Conservation (phyloP, 1,284 basidiomycete species). For the Earliella scabrosa region DNA sequence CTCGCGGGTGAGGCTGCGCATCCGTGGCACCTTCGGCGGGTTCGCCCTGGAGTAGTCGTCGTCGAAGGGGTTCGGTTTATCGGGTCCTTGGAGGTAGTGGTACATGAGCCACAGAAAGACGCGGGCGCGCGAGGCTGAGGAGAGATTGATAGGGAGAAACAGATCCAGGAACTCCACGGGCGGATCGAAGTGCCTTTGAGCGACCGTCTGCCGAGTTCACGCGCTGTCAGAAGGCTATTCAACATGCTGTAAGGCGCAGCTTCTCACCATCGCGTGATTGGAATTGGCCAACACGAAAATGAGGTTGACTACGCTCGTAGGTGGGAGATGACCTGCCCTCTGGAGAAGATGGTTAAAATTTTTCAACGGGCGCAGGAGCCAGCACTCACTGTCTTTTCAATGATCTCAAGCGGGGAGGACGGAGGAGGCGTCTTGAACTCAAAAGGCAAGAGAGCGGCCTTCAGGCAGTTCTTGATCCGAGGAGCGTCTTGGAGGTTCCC, state of each 20-base stretch:
- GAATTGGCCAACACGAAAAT: constrained; percentile 70
- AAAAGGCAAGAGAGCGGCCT: constrained; percentile 76
- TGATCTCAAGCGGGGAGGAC: constrained; percentile 71
- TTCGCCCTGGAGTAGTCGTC: constrained; percentile 43
- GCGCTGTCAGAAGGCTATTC: constrained; percentile 13
- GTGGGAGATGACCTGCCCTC: constrained; percentile 64
- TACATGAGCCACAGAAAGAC: constrained; percentile 66
- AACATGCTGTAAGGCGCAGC: not conserved
- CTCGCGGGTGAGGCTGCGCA: constrained; percentile 38
- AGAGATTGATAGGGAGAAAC: constrained; percentile 75
- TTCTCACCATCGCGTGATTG: constrained; percentile 34
- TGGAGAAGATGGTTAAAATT: constrained; percentile 31
- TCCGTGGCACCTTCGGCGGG: constrained; percentile 43
- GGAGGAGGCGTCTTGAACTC: constrained; percentile 73
- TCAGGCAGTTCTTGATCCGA: constrained; percentile 76
- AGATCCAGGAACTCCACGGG: constrained; percentile 80
- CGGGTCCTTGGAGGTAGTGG: constrained; percentile 50
- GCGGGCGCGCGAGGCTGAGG: constrained; percentile 71
- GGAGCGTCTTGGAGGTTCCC: constrained; percentile 84
- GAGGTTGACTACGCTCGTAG: constrained; percentile 82
- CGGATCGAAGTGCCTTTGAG: constrained; percentile 74
- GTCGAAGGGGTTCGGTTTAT: constrained; percentile 45
- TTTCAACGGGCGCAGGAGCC: not conserved
- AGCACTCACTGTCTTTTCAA: constrained; percentile 59
- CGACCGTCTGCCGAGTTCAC: constrained; percentile 55